These are phyloP conservation scores for Ophiorrhiza pumila DNA, from an alignment of 257 asterid genomes.

Conservation along the genomic window DNA sequence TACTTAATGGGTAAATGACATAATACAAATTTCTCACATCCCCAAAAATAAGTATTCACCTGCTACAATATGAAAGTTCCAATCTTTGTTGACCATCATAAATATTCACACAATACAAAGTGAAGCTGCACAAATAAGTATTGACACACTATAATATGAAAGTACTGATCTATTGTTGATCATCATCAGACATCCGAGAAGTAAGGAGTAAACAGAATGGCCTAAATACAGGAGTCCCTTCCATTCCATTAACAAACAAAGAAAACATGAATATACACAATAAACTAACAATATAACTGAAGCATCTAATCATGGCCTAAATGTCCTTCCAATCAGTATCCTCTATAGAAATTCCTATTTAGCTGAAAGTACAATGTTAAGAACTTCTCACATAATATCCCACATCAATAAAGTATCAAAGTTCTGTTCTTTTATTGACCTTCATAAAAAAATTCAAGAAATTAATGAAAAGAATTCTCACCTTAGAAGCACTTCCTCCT, in stretches of 20 bases:
- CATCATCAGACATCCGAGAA: neutral
- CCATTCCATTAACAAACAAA: neutral
- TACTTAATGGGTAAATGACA: too few species aligned
- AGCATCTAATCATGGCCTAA: neutral
- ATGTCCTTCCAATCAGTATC: neutral
- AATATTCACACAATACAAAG: too few species aligned
- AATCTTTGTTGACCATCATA: too few species aligned
- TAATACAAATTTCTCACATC: too few species aligned
- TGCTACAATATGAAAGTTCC: too few species aligned
- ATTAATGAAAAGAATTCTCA: slow-evolving; percentile 17
- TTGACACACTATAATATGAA: neutral
- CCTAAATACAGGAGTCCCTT: too few species aligned
- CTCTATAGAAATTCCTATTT: neutral
- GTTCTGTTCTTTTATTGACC: neutral
- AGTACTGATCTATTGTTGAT: neutral
- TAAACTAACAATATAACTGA: neutral
- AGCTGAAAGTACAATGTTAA: neutral
- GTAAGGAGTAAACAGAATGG: too few species aligned
- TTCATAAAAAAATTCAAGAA: neutral
- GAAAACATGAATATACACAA: neutral
- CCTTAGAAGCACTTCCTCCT: slow-evolving; percentile 77
- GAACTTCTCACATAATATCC: neutral
- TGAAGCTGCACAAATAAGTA: neutral
- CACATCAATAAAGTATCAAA: neutral
- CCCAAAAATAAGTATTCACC: too few species aligned